phyloP scores from a whole-genome alignment of 257 asterid genomes.

The Plectranthus barbatus region DNA sequence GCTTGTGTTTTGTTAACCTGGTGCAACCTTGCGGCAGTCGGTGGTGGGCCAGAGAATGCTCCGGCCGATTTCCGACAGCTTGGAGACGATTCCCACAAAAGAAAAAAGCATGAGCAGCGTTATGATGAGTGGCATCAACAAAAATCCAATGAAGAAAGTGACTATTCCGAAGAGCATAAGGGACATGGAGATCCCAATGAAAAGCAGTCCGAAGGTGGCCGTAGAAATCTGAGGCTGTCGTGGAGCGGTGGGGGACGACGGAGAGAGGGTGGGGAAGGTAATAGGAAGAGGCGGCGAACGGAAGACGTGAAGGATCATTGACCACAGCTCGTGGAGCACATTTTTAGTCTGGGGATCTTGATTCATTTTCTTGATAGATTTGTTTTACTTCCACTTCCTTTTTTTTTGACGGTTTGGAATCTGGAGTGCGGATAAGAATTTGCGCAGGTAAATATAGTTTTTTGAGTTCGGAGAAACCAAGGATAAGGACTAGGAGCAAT shows the following conservation, averaged over 20 bases:
- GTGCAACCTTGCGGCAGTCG: slow-evolving; percentile 8
- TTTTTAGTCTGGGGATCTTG: slow-evolving; percentile 29
- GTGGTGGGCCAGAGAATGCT: slow-evolving; percentile 32
- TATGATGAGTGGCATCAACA: slow-evolving; percentile 47
- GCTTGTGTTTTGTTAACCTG: slow-evolving; percentile 10
- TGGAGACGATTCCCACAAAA: slow-evolving; percentile 30
- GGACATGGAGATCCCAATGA: slow-evolving; percentile 43
- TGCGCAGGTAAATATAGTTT: neutral
- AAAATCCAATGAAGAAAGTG: slow-evolving; percentile 38
- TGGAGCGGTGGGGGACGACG: slow-evolving; percentile 3
- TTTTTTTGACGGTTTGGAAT: neutral
- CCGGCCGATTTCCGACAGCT: slow-evolving; percentile 31
- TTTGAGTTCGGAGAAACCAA: neutral
- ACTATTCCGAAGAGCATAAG: slow-evolving; percentile 53
- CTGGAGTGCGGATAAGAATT: neutral
- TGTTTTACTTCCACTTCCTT: neutral
- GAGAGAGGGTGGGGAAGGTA: slow-evolving; percentile 14
- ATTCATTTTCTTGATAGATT: neutral
- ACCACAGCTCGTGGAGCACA: slow-evolving; percentile 30
- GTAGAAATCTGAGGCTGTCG: slow-evolving; percentile 29
- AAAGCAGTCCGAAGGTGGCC: slow-evolving; percentile 44
- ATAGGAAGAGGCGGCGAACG: slow-evolving; percentile 29
- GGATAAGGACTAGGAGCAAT: slow-evolving; percentile 6
- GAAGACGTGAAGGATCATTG: slow-evolving; percentile 37
- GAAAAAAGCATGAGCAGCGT: slow-evolving; percentile 34